Evolutionary conservation across 352 stramenopile species (phyloP), one percentile per base, ranked within the genome.

Genomic region (Globisporangium acanthophoron): DNA sequence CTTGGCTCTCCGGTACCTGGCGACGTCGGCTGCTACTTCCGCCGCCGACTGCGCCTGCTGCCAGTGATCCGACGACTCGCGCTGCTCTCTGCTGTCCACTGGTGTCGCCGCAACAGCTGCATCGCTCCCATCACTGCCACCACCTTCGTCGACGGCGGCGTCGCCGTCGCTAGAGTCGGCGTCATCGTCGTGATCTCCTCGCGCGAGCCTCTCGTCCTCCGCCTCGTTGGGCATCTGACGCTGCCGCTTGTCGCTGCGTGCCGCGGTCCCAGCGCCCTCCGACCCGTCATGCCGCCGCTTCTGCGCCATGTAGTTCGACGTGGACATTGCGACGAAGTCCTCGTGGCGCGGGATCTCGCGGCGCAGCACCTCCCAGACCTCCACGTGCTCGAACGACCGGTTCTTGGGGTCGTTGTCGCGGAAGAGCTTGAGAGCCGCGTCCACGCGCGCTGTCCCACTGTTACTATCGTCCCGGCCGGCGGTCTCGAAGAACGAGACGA

Each of bases 311-410:
- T 54, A 61, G 18, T 29, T 55, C 21, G 48, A 50, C 35, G 56
- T 49, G 18, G 56, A 50, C 35, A 47, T 55, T 8, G 27, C 11
- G 18, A 61, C 21, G 29, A 61, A 48, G 9, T 61, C 56, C 40
- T 61, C 56, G 56, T 61, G 45, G 11, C 31, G 56, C 56, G 56
- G 56, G 33, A 61, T 40, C 35, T 61, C 49, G 31, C 33, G 37
- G 47, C 56, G 56, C 56, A 61, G 37, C 37, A 44, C 47, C 37
- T 61, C 27, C 56, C 56, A 61, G 33, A 61, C 46, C 11, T 61
- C 56, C 5, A 55, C 3, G 35, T 54, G 51, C 11, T 61, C 56
- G 18, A 61, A 61, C 47, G 56, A 2, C 35, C 47, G 24, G 15
- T 44, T 29, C 27, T 49, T 61, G 3, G 47, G 47, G 37, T 61